phyloP scores from a whole-genome alignment of 257 asterid species.

The Scutellaria barbata region DNA sequence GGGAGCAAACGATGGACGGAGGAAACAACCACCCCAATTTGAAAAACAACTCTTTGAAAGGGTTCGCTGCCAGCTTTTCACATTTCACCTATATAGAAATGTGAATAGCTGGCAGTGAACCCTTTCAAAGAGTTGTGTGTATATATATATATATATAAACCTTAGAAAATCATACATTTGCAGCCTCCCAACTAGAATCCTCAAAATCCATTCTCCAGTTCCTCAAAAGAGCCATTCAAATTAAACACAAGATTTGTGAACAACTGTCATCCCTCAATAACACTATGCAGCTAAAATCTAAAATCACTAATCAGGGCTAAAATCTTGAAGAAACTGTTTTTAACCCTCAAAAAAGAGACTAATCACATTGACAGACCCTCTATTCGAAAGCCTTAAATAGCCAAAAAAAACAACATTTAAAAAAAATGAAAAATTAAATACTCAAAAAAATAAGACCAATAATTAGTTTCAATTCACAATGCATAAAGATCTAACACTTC shows the following conservation, averaged over 20 bases:
- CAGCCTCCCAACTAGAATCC: not conserved
- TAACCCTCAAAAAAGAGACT: not conserved
- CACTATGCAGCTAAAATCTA: conserved; percentile 15
- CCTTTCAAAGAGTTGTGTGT: no score
- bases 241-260: no score
- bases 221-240: conserved; percentile 4
- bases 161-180: not conserved
- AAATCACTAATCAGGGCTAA: not conserved
- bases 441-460: not conserved
- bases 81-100: not conserved
- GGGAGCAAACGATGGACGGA: not conserved
- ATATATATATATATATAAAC: no score
- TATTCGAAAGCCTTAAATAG: not conserved
- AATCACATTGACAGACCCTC: not conserved
- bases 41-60: not conserved
- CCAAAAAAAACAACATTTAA: not conserved
- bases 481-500: conserved; percentile 28
- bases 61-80: not conserved
- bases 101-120: no score
- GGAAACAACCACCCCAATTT: not conserved
- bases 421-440: not conserved
- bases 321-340: not conserved
- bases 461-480: not conserved
- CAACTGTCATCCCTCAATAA: not conserved
- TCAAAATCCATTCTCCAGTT: conserved; percentile 18